Evolutionary conservation across 306 rosid genomes (phyloP), one percentile per base, ranked within the genome.

Genomic region (Dryas octopetala): DNA sequence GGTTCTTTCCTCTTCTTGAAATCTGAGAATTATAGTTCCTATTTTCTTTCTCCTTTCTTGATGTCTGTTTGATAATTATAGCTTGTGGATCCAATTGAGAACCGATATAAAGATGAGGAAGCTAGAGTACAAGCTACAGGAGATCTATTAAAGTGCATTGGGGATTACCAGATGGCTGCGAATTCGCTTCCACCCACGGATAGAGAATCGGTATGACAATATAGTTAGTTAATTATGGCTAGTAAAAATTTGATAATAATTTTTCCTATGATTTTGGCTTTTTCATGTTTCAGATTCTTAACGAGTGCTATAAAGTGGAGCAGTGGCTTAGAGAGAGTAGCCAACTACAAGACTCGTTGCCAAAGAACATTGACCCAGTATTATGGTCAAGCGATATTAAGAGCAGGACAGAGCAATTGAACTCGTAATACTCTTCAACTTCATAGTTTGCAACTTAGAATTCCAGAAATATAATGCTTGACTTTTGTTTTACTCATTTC

Each of bases 71-170:
- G 28, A 58, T 49, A 32, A 49, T 50, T 76, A 44, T 70, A 93
- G 98, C 80, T 88, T 82, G 89, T 88, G 78, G 89, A 81, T 80
- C 98, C 97, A 74, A 78, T 91, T 44, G 95, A 91, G 77, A 84
- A 69, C 75, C 88, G 97, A 77, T 84, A 78, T 69, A 83, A 78
- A 71, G 97, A 91, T 45, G 90, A 80, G 76, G 98, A 85, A 85
- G 84, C 84, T 19, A 86, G 98, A 81, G 86, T 75, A 11, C 86
- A 93, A 67, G 90, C 96, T 51, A 64, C 76, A 66, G 63, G 61
- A 5, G 86, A 81, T 79, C 79, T 87, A 45, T 74, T 81, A 28
- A 85, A 80, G 66, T 75, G 81, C 71, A 81, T 83, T 73, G 79
- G 38, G 15, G 89, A 83, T 54, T 85, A 76, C 60, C 78, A 83